Conservation (phyloP, 257 asterid species). For the Nicotiana undulata region DNA sequence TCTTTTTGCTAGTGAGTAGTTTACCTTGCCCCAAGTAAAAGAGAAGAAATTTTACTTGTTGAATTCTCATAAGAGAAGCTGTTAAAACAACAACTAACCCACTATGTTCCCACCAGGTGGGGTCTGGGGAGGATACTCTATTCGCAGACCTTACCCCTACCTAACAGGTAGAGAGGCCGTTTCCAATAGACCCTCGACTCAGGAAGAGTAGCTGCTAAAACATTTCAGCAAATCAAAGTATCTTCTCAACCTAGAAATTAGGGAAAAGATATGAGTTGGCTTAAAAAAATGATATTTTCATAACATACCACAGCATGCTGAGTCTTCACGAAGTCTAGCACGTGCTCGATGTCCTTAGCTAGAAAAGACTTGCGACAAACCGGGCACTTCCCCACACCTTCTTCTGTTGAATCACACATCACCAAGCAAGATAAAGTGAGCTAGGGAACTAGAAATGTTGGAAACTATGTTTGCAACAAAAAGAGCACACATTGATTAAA, state of each 20-base stretch:
- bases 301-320: conserved; percentile 5
- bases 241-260: background rate
- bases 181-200: too few species aligned
- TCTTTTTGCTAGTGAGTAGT: background rate
- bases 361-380: conserved; percentile 81
- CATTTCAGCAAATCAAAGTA: background rate
- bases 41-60: background rate
- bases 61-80: background rate
- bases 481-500: background rate
- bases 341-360: conserved; percentile 76
- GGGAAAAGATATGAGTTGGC: background rate
- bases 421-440: conserved; percentile 29
- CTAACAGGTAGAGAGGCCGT: too few species aligned
- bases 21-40: background rate
- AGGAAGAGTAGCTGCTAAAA: background rate
- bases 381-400: conserved; percentile 57
- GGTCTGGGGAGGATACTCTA: too few species aligned
- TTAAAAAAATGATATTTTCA: background rate
- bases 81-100: too few species aligned
- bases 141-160: too few species aligned
- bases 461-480: background rate
- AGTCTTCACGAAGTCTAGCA: conserved; percentile 63
- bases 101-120: too few species aligned
- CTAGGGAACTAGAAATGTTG: background rate
- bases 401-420: conserved; percentile 36